These are phyloP conservation scores for Acacia acuminata DNA, from an alignment of 306 rosid species.

Conservation along the genomic window DNA sequence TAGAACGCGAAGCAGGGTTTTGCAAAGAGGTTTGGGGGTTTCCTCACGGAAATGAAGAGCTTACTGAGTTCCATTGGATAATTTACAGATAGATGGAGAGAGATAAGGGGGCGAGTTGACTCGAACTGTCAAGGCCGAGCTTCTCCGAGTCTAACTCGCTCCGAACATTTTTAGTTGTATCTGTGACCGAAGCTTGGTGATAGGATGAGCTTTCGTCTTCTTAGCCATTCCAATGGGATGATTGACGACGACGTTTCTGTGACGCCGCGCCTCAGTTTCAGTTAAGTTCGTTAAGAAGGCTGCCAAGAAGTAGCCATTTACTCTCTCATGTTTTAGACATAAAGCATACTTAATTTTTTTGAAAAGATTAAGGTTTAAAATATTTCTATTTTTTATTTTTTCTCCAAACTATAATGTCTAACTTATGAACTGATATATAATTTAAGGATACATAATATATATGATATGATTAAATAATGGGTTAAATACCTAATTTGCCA, in stretches of 20 bases:
- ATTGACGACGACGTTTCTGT: neutral
- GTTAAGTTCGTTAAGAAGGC: slow-evolving; percentile 2
- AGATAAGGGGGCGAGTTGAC: slow-evolving; percentile 34
- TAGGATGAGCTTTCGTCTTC: neutral
- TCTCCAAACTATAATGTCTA: too few relatives aligned
- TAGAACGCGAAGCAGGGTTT: slow-evolving; percentile 32
- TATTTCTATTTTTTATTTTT: too few relatives aligned
- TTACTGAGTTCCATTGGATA: slow-evolving; percentile 29
- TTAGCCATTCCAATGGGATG: neutral
- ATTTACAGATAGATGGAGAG: neutral
- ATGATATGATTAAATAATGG: too few relatives aligned
- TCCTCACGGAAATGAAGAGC: slow-evolving; percentile 39
- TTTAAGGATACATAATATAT: too few relatives aligned
- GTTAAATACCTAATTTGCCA: too few relatives aligned
- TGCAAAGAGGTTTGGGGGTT: slow-evolving; percentile 22
- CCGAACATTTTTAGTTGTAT: neutral
- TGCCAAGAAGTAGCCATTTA: neutral
- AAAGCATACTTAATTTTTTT: too few relatives aligned
- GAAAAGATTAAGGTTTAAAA: too few relatives aligned
- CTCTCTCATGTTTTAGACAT: too few relatives aligned
- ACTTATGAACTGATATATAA: too few relatives aligned
- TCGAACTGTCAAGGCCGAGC: slow-evolving; percentile 34
- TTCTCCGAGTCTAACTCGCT: neutral
- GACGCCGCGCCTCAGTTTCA: neutral
- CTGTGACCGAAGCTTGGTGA: neutral